These are phyloP conservation scores for Angomonas desouzai DNA, from an alignment of 208 protist species.

Conservation along the genomic window DNA sequence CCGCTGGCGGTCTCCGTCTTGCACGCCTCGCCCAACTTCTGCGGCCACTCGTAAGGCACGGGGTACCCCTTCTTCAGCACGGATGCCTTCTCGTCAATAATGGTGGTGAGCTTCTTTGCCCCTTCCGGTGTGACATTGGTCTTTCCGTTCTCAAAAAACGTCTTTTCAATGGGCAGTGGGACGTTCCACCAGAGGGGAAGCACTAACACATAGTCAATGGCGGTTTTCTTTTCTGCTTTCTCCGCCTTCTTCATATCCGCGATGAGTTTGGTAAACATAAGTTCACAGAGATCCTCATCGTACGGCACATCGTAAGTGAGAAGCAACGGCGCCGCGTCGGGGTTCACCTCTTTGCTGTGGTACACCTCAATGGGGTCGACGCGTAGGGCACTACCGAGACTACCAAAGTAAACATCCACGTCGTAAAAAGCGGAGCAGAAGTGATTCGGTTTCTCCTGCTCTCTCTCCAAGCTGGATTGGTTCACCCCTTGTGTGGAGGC, in stretches of 20 bases:
- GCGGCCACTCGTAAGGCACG: conserved; percentile 61
- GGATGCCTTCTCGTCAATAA: conserved; percentile 41
- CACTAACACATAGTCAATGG: conserved; percentile 80
- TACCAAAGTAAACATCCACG: conserved; percentile 83
- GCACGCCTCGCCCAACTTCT: conserved; percentile 38
- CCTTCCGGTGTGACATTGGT: background rate
- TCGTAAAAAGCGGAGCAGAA: conserved; percentile 87
- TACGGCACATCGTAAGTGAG: conserved; percentile 87
- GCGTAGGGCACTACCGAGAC: conserved; percentile 75
- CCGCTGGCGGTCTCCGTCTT: too few relatives aligned
- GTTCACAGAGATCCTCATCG: conserved; percentile 86
- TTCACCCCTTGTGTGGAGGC: background rate
- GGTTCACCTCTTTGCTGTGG: conserved; percentile 29
- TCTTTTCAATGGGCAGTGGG: conserved; percentile 57
- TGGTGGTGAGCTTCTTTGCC: conserved; percentile 3
- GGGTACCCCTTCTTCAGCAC: conserved; percentile 55
- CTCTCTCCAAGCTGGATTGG: conserved; percentile 22
- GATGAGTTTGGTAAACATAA: conserved; percentile 75
- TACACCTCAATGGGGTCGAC: conserved; percentile 6
- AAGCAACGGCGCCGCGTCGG: conserved; percentile 42
- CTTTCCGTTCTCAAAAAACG: conserved; percentile 34
- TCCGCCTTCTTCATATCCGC: conserved; percentile 42
- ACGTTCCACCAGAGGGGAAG: conserved; percentile 85
- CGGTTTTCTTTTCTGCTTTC: background rate
- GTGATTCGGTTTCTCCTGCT: conserved; percentile 49